phyloP scores from a whole-genome alignment of 2,329 filamentous ascomycete genomes.

The Cladophialophora carrionii region DNA sequence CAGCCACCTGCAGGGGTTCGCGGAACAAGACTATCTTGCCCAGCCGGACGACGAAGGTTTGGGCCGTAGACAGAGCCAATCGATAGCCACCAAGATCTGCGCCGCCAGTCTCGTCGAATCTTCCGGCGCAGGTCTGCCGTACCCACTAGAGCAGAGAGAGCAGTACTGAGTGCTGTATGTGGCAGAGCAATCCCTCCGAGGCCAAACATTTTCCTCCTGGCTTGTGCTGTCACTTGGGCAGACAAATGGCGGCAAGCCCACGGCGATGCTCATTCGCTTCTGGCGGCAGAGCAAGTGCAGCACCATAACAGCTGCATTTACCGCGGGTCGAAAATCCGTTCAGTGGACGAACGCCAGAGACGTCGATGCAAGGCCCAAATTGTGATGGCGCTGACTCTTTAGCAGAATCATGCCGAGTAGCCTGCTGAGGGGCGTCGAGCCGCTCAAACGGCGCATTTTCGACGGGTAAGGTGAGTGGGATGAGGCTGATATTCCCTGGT shows the following conservation, averaged over 20 bases:
- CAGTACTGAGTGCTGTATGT: not conserved
- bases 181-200: no score
- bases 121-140: not conserved
- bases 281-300: not conserved
- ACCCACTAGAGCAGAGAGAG: not conserved
- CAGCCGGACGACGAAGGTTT: conserved; percentile 2
- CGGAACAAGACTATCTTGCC: conserved; percentile 2
- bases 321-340: not conserved
- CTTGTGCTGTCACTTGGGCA: not conserved
- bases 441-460: not conserved
- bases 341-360: not conserved
- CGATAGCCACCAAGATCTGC: conserved; percentile 7
- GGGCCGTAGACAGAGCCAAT: conserved; percentile 5
- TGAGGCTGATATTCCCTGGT: conserved; percentile 18
- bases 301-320: not conserved
- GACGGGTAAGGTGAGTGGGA: conserved; percentile 13
- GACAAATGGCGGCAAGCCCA: not conserved
- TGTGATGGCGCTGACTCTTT: not conserved
- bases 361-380: not conserved
- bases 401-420: not conserved
- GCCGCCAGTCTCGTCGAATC: not conserved
- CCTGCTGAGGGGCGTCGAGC: not conserved
- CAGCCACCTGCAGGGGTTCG: conserved; percentile 10
- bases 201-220: no score
- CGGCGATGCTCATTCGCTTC: not conserved